Evolutionary conservation across 2,329 filamentous ascomycete species (phyloP), one percentile per base, ranked within the genome.

Genomic region (Neocucurbitaria cava): DNA sequence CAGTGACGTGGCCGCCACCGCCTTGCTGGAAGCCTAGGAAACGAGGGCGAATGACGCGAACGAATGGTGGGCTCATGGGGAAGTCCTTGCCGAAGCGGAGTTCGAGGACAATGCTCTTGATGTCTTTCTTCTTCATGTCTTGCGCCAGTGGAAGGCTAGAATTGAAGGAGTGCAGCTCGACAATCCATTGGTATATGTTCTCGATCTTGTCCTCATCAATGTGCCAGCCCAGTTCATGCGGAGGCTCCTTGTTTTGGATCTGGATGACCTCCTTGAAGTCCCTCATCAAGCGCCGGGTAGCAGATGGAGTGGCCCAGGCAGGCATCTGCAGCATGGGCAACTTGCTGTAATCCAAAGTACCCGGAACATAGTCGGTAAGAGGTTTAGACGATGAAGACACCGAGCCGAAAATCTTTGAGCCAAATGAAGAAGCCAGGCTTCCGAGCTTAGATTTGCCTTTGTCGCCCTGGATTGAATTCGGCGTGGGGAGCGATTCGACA

Each of bases 161-260:
- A 21, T 92, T 88, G 66, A 96, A 96, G 39, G 88, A 91, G 72
- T 96, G 93, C 1, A 97, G 79, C 72, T 96, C 90, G 5, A 96
- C 87, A 54, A 96, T 92, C 92, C 92, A 96, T 68, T 96, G 92
- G 68, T 95, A 96, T 58, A 92, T 82, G 66, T 93, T 96, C 5
- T 80, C 83, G 33, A 93, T 79, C 45, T 85, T 83, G 11, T 81
- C 78, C 13, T 82, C 77, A 66, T 96, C 85, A 50, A 96, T 87
- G 68, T 91, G 92, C 92, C 92, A 96, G 15, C 93, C 93, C 0
- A 96, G 82, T 54, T 89, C 84, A 54, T 88, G 82, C 1, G 85
- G 71, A 0, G 86, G 83, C 1, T 82, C 85, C 10, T 72, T 78
- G 1, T 83, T 73, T 70, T 96, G 92, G 1, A 87, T 74, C 53